Percentiles rank a stretch among this genome's conserved stretches.
Conservation (phyloP, 768 basidiomycete genomes). For the Tubosaeta sp. region DNA sequence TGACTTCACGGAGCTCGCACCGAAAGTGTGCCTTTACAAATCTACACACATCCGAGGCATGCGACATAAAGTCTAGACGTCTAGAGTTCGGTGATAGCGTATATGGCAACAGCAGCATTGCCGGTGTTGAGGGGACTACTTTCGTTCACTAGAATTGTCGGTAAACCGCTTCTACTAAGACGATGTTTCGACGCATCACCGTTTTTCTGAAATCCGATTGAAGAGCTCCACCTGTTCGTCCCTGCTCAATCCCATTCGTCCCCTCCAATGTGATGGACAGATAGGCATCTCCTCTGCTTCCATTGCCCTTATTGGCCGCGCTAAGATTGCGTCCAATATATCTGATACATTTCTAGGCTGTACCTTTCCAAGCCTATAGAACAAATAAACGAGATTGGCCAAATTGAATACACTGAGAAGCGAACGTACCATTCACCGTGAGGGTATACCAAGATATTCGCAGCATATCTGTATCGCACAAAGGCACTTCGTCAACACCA, state of each 20-base stretch:
- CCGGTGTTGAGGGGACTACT: too few relatives aligned
- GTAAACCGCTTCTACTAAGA: not conserved
- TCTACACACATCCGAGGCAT: too few relatives aligned
- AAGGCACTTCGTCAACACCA: not conserved
- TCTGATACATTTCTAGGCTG: slow-evolving; percentile 51
- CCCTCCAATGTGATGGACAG: slow-evolving; percentile 57
- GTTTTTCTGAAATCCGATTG: slow-evolving; percentile 1
- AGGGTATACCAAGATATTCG: slow-evolving; percentile 65
- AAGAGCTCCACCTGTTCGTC: slow-evolving; percentile 49
- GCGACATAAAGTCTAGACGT: too few relatives aligned
- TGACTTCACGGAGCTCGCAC: too few relatives aligned
- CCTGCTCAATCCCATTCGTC: slow-evolving; percentile 63
- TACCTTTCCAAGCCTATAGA: slow-evolving; percentile 60
- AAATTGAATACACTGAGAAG: not conserved
- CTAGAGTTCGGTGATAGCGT: too few relatives aligned
- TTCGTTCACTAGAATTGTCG: too few relatives aligned
- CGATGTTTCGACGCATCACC: not conserved
- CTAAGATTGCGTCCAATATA: slow-evolving; percentile 45
- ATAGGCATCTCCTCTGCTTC: slow-evolving; percentile 33
- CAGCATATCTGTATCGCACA: slow-evolving; percentile 50
- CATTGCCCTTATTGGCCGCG: slow-evolving; percentile 28
- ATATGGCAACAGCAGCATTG: too few relatives aligned
- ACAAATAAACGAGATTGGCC: not conserved
- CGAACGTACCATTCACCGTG: slow-evolving; percentile 64
- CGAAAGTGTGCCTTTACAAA: too few relatives aligned